phyloP scores from a whole-genome alignment of 331 rosid species.

The Acacia concinna region DNA sequence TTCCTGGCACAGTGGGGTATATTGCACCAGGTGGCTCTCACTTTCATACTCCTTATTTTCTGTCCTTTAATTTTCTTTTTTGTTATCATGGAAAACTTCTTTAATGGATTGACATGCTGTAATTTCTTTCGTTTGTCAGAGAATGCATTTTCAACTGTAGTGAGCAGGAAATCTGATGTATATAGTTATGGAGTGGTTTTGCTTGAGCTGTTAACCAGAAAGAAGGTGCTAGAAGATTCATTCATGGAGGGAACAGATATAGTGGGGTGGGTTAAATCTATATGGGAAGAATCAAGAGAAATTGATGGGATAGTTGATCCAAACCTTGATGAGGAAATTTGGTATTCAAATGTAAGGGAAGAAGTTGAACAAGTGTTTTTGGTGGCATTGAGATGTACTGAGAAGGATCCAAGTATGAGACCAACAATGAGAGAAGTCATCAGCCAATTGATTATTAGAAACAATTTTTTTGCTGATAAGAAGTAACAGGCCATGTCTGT shows the following conservation, averaged over 20 bases:
- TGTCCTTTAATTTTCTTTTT: not conserved
- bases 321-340: slow-evolving; percentile 39
- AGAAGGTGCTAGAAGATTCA: slow-evolving; percentile 48
- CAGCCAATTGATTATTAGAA: slow-evolving; percentile 34
- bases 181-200: slow-evolving; percentile 66
- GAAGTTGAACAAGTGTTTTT: slow-evolving; percentile 37
- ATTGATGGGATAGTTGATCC: slow-evolving; percentile 49
- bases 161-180: slow-evolving; percentile 50
- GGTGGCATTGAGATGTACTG: slow-evolving; percentile 58
- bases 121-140: slow-evolving; percentile 29
- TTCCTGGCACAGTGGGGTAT: slow-evolving; percentile 57
- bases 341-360: slow-evolving; percentile 35
- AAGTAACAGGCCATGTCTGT: not conserved
- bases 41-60: not conserved
- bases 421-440: slow-evolving; percentile 58
- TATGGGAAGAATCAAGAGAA: slow-evolving; percentile 36
- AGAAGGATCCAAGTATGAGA: slow-evolving; percentile 46
- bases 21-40: slow-evolving; percentile 59
- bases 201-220: slow-evolving; percentile 57
- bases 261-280: slow-evolving; percentile 44
- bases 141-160: slow-evolving; percentile 41
- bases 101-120: not conserved
- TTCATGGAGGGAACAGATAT: slow-evolving; percentile 40
- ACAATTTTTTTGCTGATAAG: not conserved
- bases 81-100: not conserved